Percentiles rank a stretch among this genome's conserved stretches.
phyloP scores from a whole-genome alignment of 2,329 filamentous ascomycete species.

The Rutstroemia sydowiana region DNA sequence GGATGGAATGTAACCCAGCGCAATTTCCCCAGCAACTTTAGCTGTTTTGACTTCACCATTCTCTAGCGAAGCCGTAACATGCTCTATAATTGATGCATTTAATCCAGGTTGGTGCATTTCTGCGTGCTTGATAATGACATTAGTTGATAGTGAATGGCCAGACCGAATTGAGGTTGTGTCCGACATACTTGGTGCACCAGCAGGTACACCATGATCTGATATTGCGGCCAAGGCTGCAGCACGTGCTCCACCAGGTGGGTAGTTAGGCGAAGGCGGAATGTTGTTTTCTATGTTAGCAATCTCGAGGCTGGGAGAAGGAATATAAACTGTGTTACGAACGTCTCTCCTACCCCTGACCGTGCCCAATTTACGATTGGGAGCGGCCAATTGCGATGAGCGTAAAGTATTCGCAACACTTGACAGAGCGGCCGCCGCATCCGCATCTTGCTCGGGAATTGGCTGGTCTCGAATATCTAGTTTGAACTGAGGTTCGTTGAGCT shows the following conservation, averaged over 20 bases:
- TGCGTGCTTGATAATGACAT: constrained; percentile 68
- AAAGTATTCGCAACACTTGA: constrained; percentile 70
- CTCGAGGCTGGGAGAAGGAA: constrained; percentile 42
- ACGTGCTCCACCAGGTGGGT: constrained; percentile 24
- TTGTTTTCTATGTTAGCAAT: constrained; percentile 18
- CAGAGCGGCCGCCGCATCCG: constrained; percentile 65
- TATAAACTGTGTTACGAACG: constrained; percentile 83
- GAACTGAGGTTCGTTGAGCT: constrained; percentile 58
- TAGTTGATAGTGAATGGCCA: constrained; percentile 66
- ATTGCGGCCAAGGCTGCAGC: constrained; percentile 46
- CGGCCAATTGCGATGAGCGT: constrained; percentile 48
- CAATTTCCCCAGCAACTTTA: constrained; percentile 80
- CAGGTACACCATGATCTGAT: constrained; percentile 49
- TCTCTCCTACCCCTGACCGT: constrained; percentile 85
- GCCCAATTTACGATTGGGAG: constrained; percentile 61
- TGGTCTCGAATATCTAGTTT: constrained; percentile 75
- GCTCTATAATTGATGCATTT: constrained; percentile 85
- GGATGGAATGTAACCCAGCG: constrained; percentile 66
- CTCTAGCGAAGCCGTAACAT: constrained; percentile 78
- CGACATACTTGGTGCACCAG: constrained; percentile 45
- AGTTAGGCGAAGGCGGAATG: constrained; percentile 30
- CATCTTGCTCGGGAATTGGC: constrained; percentile 71
- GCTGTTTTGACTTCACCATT: constrained; percentile 63
- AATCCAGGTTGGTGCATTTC: constrained; percentile 74
- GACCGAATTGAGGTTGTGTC: constrained; percentile 92